Conservation (phyloP, 768 basidiomycete species). For the Lactifluus subvellereus region DNA sequence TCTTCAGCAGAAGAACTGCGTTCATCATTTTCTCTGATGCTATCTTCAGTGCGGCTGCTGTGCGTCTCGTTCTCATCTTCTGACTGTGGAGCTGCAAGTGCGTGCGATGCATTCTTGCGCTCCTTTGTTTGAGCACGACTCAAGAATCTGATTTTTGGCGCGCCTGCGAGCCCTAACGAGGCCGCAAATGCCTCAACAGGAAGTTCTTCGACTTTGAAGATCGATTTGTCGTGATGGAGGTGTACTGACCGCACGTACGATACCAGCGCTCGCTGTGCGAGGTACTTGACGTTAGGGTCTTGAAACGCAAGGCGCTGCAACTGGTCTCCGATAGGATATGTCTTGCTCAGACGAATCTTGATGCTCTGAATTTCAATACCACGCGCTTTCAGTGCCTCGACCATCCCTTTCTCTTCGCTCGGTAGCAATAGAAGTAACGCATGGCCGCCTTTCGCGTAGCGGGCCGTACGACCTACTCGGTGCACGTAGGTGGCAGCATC, state of each 20-base stretch:
- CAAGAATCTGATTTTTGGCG: conserved; percentile 91
- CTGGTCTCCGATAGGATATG: conserved; percentile 76
- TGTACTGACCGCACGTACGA: conserved; percentile 92
- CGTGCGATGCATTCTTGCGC: conserved; percentile 67
- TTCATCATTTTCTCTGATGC: neutral
- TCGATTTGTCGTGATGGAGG: conserved; percentile 88
- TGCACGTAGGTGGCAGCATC: conserved; percentile 98
- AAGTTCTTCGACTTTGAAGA: conserved; percentile 82
- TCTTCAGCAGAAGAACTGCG: neutral
- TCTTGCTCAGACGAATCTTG: conserved; percentile 85
- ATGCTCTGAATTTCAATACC: conserved; percentile 68
- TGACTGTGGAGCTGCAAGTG: conserved; percentile 34
- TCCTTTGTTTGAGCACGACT: conserved; percentile 59
- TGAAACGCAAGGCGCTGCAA: conserved; percentile 91
- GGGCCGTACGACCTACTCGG: conserved; percentile 90
- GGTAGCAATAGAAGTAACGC: conserved; percentile 78
- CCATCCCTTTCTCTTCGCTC: conserved; percentile 92
- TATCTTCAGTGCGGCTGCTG: conserved; percentile 6
- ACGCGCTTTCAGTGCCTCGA: conserved; percentile 61
- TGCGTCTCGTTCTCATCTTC: conserved; percentile 26
- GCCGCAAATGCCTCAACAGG: conserved; percentile 83
- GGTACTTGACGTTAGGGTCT: conserved; percentile 94
- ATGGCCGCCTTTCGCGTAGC: conserved; percentile 88
- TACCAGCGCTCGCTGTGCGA: conserved; percentile 91
- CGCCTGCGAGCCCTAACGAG: conserved; percentile 87